Conservation (phyloP, 1,284 basidiomycete genomes). For the Kalmanozyma brasiliensis region DNA sequence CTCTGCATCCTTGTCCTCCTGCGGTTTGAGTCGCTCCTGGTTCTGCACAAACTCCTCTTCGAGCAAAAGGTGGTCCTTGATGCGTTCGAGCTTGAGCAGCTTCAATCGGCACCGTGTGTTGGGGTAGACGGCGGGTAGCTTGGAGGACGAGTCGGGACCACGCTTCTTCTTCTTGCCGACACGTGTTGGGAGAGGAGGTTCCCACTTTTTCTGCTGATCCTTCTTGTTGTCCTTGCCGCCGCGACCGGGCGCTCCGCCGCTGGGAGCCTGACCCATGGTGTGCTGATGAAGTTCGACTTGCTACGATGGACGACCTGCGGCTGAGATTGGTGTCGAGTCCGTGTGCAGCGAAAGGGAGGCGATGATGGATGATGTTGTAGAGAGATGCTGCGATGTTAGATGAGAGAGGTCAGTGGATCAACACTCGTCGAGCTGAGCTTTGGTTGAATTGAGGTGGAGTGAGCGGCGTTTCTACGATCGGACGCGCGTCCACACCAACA, state of each 20-base stretch:
- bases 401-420: slow-evolving; percentile 13
- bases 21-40: slow-evolving; percentile 75
- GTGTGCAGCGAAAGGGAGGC: not conserved
- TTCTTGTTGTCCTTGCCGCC: slow-evolving; percentile 70
- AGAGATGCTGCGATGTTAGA: too few relatives aligned
- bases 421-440: slow-evolving; percentile 12
- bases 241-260: slow-evolving; percentile 57
- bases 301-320: not conserved
- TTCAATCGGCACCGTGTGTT: slow-evolving; percentile 95
- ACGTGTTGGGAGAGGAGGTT: slow-evolving; percentile 95
- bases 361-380: not conserved
- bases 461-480: slow-evolving; percentile 27
- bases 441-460: slow-evolving; percentile 24
- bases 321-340: not conserved
- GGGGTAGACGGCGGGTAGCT: slow-evolving; percentile 91
- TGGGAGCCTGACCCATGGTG: slow-evolving; percentile 61
- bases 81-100: slow-evolving; percentile 93
- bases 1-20: slow-evolving; percentile 95
- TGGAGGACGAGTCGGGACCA: slow-evolving; percentile 89
- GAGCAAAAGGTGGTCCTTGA: slow-evolving; percentile 96
- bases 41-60: slow-evolving; percentile 98
- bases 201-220: slow-evolving; percentile 87
- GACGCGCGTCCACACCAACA: slow-evolving; percentile 39
- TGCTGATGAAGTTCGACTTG: not conserved
- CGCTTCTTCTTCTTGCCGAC: slow-evolving; percentile 93